Evolutionary conservation across 1,284 basidiomycete species (phyloP), one percentile per base, ranked within the genome.

Genomic region (Polyporus tsugae): DNA sequence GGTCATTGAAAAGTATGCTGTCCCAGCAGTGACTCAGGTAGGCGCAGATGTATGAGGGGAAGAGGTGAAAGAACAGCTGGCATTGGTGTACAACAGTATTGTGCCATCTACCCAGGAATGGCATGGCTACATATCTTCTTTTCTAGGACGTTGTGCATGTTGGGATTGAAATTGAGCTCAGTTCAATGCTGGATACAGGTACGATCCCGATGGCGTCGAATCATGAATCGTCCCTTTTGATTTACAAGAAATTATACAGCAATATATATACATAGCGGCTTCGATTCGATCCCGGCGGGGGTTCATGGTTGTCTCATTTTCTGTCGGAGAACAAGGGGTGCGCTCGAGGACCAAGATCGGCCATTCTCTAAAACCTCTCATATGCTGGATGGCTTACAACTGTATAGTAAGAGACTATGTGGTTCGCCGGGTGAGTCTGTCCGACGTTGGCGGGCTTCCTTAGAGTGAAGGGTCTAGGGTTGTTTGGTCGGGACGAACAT

Each of bases 1-100:
- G 53, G 88, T 93, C 58, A 94, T 97, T 66, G 86, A 88, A 73
- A 66, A 70, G 58, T 77, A 71, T 41, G 76, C 74, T 4, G 52
- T 55, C 6, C 52, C 52, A 33, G 52, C 25, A 35, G 67, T 57
- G 52, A 61, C 59, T 19, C 65, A 69, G 61, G 66, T 67, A 22
- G 69, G 71, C 59, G 63, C 71, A 59, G 70, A 69, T 59, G 69
- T 72, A 59, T 72, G 39, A 67, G 44, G 2, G 33, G 22, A 49
- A 25, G 22, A 19, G 9, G 2, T 4, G 11, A 13, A 61, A 15
- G 13, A 35, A 33, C 15, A 55, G 9, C 13, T 29, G 22, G 25
- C 46, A 49, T 11, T 25, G 10, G 22, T 49, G 22, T 49, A 49
- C 25, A 49, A 49, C 44, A 46, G 22, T 9, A 19, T 49, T 25